These are phyloP conservation scores for Sextonia rubra DNA, from an alignment of 164 flowering plant species.

Conservation along the genomic window DNA sequence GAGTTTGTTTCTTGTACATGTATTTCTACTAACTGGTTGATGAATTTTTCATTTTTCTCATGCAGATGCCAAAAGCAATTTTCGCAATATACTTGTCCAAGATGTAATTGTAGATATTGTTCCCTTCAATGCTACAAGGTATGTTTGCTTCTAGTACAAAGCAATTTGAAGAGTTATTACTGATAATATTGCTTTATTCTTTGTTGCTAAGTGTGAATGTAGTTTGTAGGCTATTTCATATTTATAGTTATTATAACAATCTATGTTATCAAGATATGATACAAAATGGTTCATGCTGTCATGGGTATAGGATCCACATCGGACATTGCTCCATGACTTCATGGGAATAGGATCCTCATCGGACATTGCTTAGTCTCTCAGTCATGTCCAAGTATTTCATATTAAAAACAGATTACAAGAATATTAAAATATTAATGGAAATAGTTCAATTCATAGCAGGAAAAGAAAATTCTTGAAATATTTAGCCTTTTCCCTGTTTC, in stretches of 20 bases:
- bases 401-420: no score
- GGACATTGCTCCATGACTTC: not conserved
- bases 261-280: not conserved
- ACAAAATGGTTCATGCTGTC: not conserved
- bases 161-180: not conserved
- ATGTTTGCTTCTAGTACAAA: not conserved
- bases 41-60: conserved; percentile 6
- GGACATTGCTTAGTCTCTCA: not conserved
- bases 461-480: no score
- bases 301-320: not conserved
- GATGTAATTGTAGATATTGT: conserved; percentile 90
- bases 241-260: no score
- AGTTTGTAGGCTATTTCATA: not conserved
- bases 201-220: not conserved
- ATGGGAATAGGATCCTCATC: not conserved
- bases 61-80: conserved; percentile 91
- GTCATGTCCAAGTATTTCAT: not conserved
- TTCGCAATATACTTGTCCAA: conserved; percentile 87
- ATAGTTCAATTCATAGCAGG: no score
- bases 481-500: not conserved
- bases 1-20: not conserved
- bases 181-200: not conserved
- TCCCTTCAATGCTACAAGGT: conserved; percentile 95
- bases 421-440: no score
- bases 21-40: not conserved